phyloP scores from a whole-genome alignment of 2,329 filamentous ascomycete genomes.

The Zarea fungicola region DNA sequence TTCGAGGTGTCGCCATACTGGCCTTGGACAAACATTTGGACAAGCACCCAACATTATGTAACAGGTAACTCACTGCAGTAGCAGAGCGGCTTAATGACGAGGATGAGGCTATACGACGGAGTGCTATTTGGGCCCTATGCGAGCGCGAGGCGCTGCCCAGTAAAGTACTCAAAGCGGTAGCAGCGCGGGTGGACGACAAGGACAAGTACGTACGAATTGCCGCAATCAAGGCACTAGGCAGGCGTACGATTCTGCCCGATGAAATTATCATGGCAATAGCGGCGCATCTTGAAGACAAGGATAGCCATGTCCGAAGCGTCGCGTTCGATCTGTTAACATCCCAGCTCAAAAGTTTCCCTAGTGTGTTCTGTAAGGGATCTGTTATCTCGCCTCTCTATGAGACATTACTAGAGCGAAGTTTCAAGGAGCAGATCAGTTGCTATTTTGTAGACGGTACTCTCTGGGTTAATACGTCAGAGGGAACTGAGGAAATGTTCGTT shows the following conservation, averaged over 20 bases:
- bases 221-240: neutral
- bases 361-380: neutral
- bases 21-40: too few relatives aligned
- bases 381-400: neutral
- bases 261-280: neutral
- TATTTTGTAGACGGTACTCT: neutral
- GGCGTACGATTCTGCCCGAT: too few relatives aligned
- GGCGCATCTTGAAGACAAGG: neutral
- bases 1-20: neutral
- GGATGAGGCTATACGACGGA: neutral
- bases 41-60: too few relatives aligned
- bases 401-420: neutral
- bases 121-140: neutral
- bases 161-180: neutral
- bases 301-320: neutral
- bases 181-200: neutral
- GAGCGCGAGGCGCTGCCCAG: neutral
- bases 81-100: neutral
- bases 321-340: neutral
- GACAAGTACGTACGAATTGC: neutral
- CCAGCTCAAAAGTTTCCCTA: neutral
- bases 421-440: neutral
- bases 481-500: neutral
- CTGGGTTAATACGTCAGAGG: neutral
- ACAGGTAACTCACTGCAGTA: neutral